Base-by-base conservation (phyloP, 139 green algal genomes). In the Pseudopediastrum boryanum region DNA sequence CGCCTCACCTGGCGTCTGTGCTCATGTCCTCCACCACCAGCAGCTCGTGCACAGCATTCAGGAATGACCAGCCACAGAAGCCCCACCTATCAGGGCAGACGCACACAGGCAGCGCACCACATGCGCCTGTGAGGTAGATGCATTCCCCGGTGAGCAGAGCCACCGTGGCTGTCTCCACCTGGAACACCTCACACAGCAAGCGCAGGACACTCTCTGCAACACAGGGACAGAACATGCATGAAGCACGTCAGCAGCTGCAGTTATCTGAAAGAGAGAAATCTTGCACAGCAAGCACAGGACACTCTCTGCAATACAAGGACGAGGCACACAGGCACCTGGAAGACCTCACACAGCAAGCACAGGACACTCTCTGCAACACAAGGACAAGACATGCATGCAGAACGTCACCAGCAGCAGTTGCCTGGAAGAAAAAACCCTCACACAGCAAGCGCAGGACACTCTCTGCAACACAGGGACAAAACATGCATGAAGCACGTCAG, bases 11-110 rank as follows among this genome's bases (percentile, higher is more conserved):
- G 38, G 50, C 31, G 43, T 80, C 74, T 2, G 27, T 33, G n/a
- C 72, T 58, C 25, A 73, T 7, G 42, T 80, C 74, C 31, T 80
- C 74, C 10, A 80, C 41, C 10, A 80, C 61, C 41, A 80, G 43
- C 61, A 80, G 74, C 74, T 80, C 74, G 31, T 80, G 74, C 16
- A 65, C 52, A 21, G 58, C 64, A 46, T 80, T 80, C 31, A 80
- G 44, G 61, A 80, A 80, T 3, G 52, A 71, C 74, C 74, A 80
- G 16, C 56, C 74, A 44, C 74, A 80, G 58, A 80, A 80, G 25
- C 74, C 74, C 54, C 23, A 29, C 54, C 54, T 36, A 46, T 80
- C 74, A 27, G 74, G 74, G 74, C 61, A 80, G 12, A 80, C 27
- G 8, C 74, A 66, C 3, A 54, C 50, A 5, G 21, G 16, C 42